Percentiles rank a stretch among this genome's conserved stretches.
phyloP scores from a whole-genome alignment of 2,329 filamentous ascomycete genomes.

The Akanthomyces uredinophilus region DNA sequence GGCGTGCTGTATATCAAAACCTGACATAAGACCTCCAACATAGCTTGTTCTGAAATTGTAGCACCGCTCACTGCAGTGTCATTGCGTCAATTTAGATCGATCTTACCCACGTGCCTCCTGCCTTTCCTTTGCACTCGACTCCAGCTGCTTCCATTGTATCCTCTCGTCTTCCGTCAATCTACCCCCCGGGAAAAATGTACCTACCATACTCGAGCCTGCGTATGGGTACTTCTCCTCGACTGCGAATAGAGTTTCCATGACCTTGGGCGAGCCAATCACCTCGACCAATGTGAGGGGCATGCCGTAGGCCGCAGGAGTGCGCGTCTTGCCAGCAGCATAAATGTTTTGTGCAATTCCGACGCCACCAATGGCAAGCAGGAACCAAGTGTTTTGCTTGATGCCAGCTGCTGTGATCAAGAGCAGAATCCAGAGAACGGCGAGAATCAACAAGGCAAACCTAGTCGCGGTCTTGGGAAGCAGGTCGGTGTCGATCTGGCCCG shows the following conservation, averaged over 20 bases:
- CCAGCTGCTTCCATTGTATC: too few relatives aligned
- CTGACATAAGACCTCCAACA: too few relatives aligned
- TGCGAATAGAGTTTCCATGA: constrained; percentile 16
- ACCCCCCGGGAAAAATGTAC: too few relatives aligned
- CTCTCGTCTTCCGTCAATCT: too few relatives aligned
- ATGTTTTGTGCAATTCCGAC: constrained; percentile 38
- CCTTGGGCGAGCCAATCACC: constrained; percentile 13
- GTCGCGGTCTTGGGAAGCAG: constrained; percentile 12
- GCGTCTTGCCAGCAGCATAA: constrained; percentile 27
- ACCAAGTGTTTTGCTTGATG: constrained; percentile 34
- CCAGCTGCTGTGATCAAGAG: constrained; percentile 36
- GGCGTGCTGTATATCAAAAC: too few relatives aligned
- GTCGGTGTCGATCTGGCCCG: constrained; percentile 18
- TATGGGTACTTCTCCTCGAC: constrained; percentile 13
- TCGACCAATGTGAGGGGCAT: constrained; percentile 11
- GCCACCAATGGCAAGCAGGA: constrained; percentile 34
- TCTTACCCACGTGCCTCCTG: too few relatives aligned
- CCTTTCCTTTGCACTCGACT: too few relatives aligned
- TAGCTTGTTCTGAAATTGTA: too few relatives aligned
- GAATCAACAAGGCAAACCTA: constrained; percentile 19
- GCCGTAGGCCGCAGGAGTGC: constrained; percentile 28
- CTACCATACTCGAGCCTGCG: too few relatives aligned
- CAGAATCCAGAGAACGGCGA: constrained; percentile 33
- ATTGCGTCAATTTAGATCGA: too few relatives aligned
- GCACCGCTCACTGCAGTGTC: too few relatives aligned